Conservation (phyloP, 2,329 filamentous ascomycete species). For the Podosphaera xanthii region DNA sequence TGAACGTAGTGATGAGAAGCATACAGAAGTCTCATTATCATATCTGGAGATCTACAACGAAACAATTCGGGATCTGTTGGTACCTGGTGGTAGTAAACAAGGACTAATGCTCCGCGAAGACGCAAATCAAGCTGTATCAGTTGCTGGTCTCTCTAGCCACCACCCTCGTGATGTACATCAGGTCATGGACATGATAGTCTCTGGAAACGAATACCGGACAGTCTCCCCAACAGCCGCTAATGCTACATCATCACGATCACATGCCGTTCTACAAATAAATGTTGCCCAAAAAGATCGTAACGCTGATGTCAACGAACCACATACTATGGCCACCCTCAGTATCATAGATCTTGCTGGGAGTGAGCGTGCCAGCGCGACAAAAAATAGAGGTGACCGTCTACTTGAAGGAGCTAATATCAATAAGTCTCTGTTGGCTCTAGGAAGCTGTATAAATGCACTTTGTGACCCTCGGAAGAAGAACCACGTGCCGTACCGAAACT, state of each 20-base stretch:
- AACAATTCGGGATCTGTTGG: constrained; percentile 82
- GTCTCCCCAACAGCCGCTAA: constrained; percentile 96
- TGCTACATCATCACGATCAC: constrained; percentile 87
- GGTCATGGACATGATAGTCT: constrained; percentile 98
- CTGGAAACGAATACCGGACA: constrained; percentile 81
- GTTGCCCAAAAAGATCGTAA: constrained; percentile 85
- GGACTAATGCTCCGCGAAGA: constrained; percentile 87
- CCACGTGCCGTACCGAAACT: constrained; percentile 93
- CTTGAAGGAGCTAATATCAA: constrained; percentile 97
- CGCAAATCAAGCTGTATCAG: constrained; percentile 76
- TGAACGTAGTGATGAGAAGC: constrained; percentile 69
- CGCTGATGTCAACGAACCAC: constrained; percentile 74
- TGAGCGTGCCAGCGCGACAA: constrained; percentile 85
- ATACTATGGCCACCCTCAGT: constrained; percentile 93
- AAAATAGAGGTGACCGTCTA: constrained; percentile 79
- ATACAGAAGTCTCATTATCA: constrained; percentile 73
- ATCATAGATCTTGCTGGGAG: constrained; percentile 96
- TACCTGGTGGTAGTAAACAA: constrained; percentile 56
- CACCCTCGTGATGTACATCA: constrained; percentile 78
- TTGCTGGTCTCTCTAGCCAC: constrained; percentile 76
- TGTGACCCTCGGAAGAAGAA: constrained; percentile 82
- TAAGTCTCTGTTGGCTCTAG: constrained; percentile 82
- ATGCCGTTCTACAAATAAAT: constrained; percentile 94
- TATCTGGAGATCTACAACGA: constrained; percentile 99
- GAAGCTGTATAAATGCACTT: constrained; percentile 93